phyloP scores from a whole-genome alignment of 352 stramenopile genomes.

The Phytophthora foliorum region DNA sequence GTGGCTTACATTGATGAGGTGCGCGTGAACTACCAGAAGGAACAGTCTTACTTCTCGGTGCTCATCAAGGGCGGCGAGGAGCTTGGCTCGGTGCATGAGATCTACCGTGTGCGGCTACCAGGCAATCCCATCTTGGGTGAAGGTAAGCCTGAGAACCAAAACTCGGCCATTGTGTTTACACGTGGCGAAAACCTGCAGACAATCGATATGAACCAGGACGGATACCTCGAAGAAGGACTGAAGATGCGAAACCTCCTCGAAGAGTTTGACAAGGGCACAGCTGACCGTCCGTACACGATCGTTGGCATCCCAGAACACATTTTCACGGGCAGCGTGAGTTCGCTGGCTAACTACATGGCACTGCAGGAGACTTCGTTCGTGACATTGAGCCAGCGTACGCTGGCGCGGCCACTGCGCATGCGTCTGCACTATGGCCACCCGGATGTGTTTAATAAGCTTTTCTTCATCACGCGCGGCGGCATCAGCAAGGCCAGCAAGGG shows the following conservation, averaged over 20 bases:
- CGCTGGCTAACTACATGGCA: conserved; percentile 99
- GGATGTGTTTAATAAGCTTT: conserved; percentile 99
- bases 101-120: conserved; percentile 98
- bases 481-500: conserved; percentile 99
- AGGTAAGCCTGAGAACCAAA: conserved; percentile 99
- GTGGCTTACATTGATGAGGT: conserved; percentile 99
- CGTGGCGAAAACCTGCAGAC: conserved; percentile 98
- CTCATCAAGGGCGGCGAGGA: conserved; percentile 95
- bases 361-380: conserved; percentile 99
- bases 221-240: conserved; percentile 98
- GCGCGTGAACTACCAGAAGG: conserved; percentile 95
- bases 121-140: conserved; percentile 99
- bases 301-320: conserved; percentile 99
- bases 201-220: conserved; percentile 99
- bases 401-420: conserved; percentile 96
- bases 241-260: conserved; percentile 99
- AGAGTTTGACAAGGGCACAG: conserved; percentile 94
- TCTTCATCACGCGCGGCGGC: conserved; percentile 99
- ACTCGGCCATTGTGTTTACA: conserved; percentile 99
- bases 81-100: conserved; percentile 83
- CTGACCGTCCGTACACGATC: conserved; percentile 92
- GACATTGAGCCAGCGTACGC: conserved; percentile 97
- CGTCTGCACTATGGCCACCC: conserved; percentile 99
- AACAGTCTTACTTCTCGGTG: conserved; percentile 97
- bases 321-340: conserved; percentile 99